Conservation (phyloP, 345 rosid genomes). For the Eucalyptus globulus region DNA sequence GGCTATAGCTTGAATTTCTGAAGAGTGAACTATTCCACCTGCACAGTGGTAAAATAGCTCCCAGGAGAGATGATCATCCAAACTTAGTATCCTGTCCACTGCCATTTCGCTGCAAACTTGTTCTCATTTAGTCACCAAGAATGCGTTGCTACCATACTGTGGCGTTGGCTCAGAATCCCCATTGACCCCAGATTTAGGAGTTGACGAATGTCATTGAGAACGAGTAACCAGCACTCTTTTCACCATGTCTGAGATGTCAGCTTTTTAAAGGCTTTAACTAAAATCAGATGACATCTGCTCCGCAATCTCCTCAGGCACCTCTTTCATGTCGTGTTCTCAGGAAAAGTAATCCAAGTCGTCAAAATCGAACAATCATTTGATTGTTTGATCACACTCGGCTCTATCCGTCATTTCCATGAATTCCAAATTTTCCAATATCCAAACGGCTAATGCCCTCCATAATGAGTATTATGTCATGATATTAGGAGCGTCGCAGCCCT, state of each 20-base stretch:
- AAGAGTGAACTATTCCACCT: not conserved
- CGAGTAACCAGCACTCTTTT: not conserved
- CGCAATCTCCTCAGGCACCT: not conserved
- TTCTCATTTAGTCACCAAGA: not conserved
- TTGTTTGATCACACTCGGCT: not conserved
- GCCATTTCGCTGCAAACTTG: not conserved
- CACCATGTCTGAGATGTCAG: not conserved
- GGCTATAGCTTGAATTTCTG: not conserved
- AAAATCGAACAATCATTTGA: rapidly evolving
- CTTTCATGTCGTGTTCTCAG: not conserved
- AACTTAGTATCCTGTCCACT: not conserved
- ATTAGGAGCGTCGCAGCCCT: rapidly evolving
- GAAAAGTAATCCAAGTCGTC: not conserved
- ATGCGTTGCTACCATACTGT: not conserved
- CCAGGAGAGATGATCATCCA: not conserved
- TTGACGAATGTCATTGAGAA: not conserved
- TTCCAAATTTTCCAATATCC: not conserved
- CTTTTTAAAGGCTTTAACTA: not conserved
- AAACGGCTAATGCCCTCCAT: rapidly evolving
- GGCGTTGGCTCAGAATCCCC: not conserved
- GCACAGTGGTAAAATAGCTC: not conserved
- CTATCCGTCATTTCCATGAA: not conserved
- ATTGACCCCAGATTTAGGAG: rapidly evolving
- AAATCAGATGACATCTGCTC: not conserved
- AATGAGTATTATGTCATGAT: not conserved